These are phyloP conservation scores for Phytopythium helicoides DNA, from an alignment of 352 stramenopile species.

Conservation along the genomic window DNA sequence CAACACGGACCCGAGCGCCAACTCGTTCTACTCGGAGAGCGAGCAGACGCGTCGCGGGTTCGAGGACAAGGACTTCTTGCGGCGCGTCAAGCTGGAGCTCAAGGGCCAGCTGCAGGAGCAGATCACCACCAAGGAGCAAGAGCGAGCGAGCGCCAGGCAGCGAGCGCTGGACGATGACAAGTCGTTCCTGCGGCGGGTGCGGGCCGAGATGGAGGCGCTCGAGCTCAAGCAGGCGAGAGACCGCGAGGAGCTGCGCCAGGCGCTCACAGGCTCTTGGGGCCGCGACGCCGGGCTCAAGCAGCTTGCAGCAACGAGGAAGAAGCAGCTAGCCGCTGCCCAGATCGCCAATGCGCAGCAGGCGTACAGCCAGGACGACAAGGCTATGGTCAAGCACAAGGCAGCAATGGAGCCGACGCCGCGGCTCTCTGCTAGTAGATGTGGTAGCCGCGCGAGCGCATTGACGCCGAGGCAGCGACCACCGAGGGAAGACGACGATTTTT, in stretches of 20 bases:
- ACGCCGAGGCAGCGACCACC: background rate
- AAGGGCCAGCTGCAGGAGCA: slow-evolving; percentile 58
- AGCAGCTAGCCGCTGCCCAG: slow-evolving; percentile 50
- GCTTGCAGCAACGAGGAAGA: slow-evolving; percentile 58
- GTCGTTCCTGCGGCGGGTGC: slow-evolving; percentile 47
- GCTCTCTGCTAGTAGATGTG: slow-evolving; percentile 17
- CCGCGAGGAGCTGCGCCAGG: slow-evolving; percentile 49
- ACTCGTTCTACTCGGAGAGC: slow-evolving; percentile 58
- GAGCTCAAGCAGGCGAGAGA: slow-evolving; percentile 53
- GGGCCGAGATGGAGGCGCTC: slow-evolving; percentile 56
- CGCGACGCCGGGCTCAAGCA: slow-evolving; percentile 66
- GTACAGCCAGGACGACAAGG: background rate
- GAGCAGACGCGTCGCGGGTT: slow-evolving; percentile 49
- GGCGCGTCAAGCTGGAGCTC: slow-evolving; percentile 43
- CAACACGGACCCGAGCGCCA: slow-evolving; percentile 35
- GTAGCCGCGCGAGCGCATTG: slow-evolving; percentile 24
- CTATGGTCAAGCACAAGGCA: slow-evolving; percentile 5
- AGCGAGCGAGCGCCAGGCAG: slow-evolving; percentile 34
- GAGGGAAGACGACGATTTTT: slow-evolving; percentile 45
- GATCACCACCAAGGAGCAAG: slow-evolving; percentile 52
- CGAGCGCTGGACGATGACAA: slow-evolving; percentile 54
- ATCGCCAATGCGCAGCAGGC: slow-evolving; percentile 11
- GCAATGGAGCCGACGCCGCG: slow-evolving; percentile 3
- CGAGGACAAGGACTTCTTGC: slow-evolving; percentile 42
- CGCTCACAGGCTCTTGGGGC: slow-evolving; percentile 62